A percentile compares a stretch with the other conserved stretches of the same genome.
Evolutionary conservation across 805 yeast genomes (phyloP).

Genomic region (Candida quercuum): DNA sequence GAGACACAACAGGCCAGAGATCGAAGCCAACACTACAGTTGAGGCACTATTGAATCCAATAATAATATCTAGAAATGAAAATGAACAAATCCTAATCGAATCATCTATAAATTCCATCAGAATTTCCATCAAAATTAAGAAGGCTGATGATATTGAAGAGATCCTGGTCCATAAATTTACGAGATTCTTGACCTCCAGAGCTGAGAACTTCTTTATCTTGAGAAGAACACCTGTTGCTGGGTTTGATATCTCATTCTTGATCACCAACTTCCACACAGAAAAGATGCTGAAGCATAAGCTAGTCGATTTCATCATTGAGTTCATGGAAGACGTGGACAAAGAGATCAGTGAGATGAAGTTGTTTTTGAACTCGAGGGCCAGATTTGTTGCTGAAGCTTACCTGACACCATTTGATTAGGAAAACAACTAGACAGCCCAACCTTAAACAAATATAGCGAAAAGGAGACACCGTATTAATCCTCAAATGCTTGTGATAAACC

Average conservation of each 20-base stretch:
- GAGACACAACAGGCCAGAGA: conserved; percentile 96
- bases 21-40: conserved; percentile 78
- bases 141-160: conserved; percentile 95
- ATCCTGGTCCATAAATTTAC: conserved; percentile 93
- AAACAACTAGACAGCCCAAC: no score
- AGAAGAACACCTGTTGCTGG: conserved; percentile 89
- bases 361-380: conserved; percentile 93
- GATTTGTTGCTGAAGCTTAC: conserved; percentile 96
- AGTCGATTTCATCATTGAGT: conserved; percentile 94
- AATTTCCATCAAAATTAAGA: conserved; percentile 88
- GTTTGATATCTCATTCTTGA: conserved; percentile 87
- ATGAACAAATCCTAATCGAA: conserved; percentile 88
- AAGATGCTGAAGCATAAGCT: conserved; percentile 92
- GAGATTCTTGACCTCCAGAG: conserved; percentile 88
- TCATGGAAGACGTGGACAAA: conserved; percentile 98
- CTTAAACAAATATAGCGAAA: no score
- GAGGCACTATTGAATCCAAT: conserved; percentile 86
- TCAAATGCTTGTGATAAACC: no score
- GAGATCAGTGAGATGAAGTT: conserved; percentile 98
- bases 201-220: conserved; percentile 87
- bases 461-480: no score
- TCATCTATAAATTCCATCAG: conserved; percentile 91
- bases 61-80: conserved; percentile 87
- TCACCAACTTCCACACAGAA: conserved; percentile 93
- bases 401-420: conserved; percentile 77